phyloP scores from a whole-genome alignment of 805 yeast genomes.

The Yamadazyma nakazawae region DNA sequence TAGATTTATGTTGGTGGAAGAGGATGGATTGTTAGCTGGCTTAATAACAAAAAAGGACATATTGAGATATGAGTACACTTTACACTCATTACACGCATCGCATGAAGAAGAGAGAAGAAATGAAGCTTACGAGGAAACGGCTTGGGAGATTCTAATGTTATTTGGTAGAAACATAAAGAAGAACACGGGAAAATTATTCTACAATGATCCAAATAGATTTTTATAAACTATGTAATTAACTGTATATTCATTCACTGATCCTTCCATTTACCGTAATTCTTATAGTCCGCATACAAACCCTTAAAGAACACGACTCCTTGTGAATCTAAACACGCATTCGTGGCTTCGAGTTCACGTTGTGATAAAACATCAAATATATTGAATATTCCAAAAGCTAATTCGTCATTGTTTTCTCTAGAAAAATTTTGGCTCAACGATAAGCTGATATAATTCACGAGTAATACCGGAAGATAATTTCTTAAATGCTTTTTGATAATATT shows the following conservation, averaged over 20 bases:
- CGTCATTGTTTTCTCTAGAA: slow-evolving; percentile 43
- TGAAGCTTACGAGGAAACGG: slow-evolving; percentile 26
- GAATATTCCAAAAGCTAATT: slow-evolving; percentile 54
- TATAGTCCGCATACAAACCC: slow-evolving; percentile 67
- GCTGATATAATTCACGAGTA: slow-evolving; percentile 58
- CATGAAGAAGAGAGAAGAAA: slow-evolving; percentile 16
- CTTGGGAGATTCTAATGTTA: slow-evolving; percentile 32
- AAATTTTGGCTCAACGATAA: slow-evolving; percentile 51
- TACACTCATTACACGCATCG: slow-evolving; percentile 16
- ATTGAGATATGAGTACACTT: slow-evolving; percentile 53
- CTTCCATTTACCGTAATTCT: slow-evolving; percentile 78
- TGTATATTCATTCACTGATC: slow-evolving; percentile 37
- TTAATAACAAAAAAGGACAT: slow-evolving; percentile 84
- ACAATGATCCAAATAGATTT: slow-evolving; percentile 30
- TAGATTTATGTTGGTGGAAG: slow-evolving; percentile 62
- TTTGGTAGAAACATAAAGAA: slow-evolving; percentile 18
- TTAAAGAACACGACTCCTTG: slow-evolving; percentile 68
- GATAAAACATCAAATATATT: slow-evolving; percentile 69
- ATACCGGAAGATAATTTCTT: slow-evolving; percentile 58
- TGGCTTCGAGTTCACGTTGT: slow-evolving; percentile 56
- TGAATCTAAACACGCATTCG: slow-evolving; percentile 63
- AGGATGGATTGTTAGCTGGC: slow-evolving; percentile 63
- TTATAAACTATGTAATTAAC: slow-evolving; percentile 6
- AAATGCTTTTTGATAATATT: slow-evolving; percentile 56
- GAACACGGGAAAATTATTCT: slow-evolving; percentile 27